Evolutionary conservation across 306 rosid species (phyloP), one percentile per base, ranked within the genome.

Genomic region (Dalbergia cochinchinensis): DNA sequence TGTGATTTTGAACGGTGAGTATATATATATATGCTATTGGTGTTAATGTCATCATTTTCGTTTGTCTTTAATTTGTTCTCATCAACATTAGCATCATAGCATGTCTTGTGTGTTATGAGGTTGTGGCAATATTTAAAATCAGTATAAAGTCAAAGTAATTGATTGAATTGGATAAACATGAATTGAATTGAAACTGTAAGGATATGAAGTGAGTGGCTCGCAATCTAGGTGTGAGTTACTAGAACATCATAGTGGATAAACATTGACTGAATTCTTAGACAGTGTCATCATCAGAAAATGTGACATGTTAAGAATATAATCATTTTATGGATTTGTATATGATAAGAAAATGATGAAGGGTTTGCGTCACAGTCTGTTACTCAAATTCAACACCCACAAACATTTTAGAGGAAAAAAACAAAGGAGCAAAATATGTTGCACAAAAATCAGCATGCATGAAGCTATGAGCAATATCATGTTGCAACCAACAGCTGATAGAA

Each of bases 31-130:
- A 50, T 16, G 9, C 3, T 54, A 54, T 54, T 54, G 7, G 13
- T 42, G 31, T 4, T 33, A 11, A 16, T 12, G 5, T 51, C 18
- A 7, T 55, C 10, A 69, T 64, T 63, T 45, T 53, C 78, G 20
- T 70, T 10, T 41, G 5, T 59, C 22, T 64, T 19, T 39, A 26
- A 26, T 41, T 45, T 14, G 0, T 35, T 74, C 51, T 50, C n/a
- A n/a, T 78, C 61, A 73, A 66, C 19, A 26, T 45, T 59, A 47
- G 50, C 65, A 47, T 47, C 11, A 10, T 1, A 8, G 3, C 11
- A 65, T 65, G 74, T 39, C 18, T 44, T 57, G 12, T 77, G 84
- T 74, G 75, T 48, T 84, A 67, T 83, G 89, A 79, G 90, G 82
- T 90, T 88, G 90, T 83, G 18, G 57, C 19, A 45, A 44, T 59